Evolutionary conservation across 345 rosid genomes (phyloP), one percentile per base, ranked within the genome.

Genomic region (Pugionium dolabratum): DNA sequence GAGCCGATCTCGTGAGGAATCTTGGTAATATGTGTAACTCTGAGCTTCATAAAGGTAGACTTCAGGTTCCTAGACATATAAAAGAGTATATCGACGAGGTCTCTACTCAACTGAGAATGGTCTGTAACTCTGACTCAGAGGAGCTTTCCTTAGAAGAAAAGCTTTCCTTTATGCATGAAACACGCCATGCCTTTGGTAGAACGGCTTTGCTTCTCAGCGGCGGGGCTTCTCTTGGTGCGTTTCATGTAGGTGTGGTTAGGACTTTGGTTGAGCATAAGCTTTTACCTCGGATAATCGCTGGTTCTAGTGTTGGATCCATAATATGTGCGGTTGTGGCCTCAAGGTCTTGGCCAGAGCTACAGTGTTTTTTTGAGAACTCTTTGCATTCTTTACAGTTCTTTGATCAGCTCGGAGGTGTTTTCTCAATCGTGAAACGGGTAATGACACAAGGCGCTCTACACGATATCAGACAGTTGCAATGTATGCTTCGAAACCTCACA

Each of bases 171-270:
- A 83, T 91, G 97, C 99, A 95, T 40, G 99, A 95, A 75, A 95
- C 97, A 0, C 78, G 99, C 27, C 99, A 95, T 72, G 93, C 97
- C 27, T 95, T 91, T 78, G 99, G 99, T 10, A 81, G 99, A 62
- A 95, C 99, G 9, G 99, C 99, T 39, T 71, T 95, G 79, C 99
- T 95, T 65, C 59, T 95, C 62, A 95, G 99, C n/a, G 99, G 99
- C 53, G 99, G 96, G 69, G 97, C 99, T 60, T 91, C 97, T 7
- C 96, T 95, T 26, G 99, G 99, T 64, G 87, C 99, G 30, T 87
- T 85, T 79, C 97, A 95, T 45, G 80, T 82, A 0, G 99, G 99
- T 44, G 97, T 91, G 9, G 96, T 91, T 29, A 89, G 86, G 67
- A 91, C 97, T 52, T 70, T 94, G 34, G 99, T 94, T 37, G 86